These are phyloP conservation scores for Rutidosis leptorrhynchoides DNA, from an alignment of 129 eudicot species.

Conservation along the genomic window DNA sequence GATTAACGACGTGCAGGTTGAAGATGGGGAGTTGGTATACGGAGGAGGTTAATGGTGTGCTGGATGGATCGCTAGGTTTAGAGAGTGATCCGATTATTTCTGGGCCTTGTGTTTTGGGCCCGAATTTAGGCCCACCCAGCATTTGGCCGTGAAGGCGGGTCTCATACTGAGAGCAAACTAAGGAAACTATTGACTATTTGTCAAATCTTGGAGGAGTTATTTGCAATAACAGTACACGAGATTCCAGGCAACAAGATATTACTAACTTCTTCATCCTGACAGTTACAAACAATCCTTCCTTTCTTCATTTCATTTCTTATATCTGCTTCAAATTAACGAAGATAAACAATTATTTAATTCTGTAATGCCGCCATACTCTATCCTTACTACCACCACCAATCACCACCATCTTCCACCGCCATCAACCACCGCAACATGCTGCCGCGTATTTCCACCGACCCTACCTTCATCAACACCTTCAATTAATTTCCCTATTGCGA, in stretches of 20 bases:
- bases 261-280: not conserved
- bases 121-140: too few relatives aligned
- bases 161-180: too few relatives aligned
- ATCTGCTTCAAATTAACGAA: not conserved
- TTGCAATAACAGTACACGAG: not conserved
- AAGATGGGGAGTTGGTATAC: too few relatives aligned
- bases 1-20: too few relatives aligned
- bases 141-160: too few relatives aligned
- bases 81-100: too few relatives aligned
- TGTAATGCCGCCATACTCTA: constrained; percentile 26
- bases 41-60: too few relatives aligned
- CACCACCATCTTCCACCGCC: constrained; percentile 27
- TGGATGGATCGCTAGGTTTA: too few relatives aligned
- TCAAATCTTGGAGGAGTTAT: not conserved
- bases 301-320: not conserved
- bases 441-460: constrained; percentile 7
- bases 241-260: not conserved
- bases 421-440: constrained; percentile 25
- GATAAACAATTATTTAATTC: not conserved
- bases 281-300: too few relatives aligned
- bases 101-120: too few relatives aligned
- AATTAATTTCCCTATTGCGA: not conserved
- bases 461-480: constrained; percentile 13
- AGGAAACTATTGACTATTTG: too few relatives aligned
- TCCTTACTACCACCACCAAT: constrained; percentile 8